These are phyloP conservation scores for Leccinum disarticulatum DNA, from an alignment of 768 basidiomycete genomes.

Conservation along the genomic window DNA sequence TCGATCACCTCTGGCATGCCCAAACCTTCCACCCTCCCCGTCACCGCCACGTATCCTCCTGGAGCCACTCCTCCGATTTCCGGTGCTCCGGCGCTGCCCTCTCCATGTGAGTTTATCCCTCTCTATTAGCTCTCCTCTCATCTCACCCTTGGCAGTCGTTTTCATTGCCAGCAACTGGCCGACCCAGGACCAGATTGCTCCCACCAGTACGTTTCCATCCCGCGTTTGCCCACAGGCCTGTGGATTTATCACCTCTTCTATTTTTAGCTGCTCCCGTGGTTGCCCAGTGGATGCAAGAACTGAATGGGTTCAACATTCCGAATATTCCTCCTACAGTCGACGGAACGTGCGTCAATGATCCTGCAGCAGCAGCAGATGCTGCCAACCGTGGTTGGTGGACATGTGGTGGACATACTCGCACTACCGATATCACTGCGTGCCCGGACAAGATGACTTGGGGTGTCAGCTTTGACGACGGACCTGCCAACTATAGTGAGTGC, in stretches of 20 bases:
- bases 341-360: conserved; percentile 66
- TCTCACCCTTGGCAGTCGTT: conserved; percentile 38
- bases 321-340: conserved; percentile 58
- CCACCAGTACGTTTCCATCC: conserved; percentile 46
- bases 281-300: conserved; percentile 71
- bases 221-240: background rate
- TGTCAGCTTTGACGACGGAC: conserved; percentile 87
- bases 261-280: conserved; percentile 46
- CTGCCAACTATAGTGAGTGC: conserved; percentile 72
- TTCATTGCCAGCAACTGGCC: conserved; percentile 59
- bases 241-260: background rate
- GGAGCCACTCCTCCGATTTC: conserved; percentile 63
- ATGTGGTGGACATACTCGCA: conserved; percentile 69
- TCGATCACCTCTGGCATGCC: conserved; percentile 66
- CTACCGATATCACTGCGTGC: conserved; percentile 63
- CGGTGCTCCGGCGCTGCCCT: conserved; percentile 67
- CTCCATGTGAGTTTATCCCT: conserved; percentile 46
- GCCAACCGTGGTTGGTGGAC: conserved; percentile 87
- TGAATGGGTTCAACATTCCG: conserved; percentile 71
- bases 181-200: conserved; percentile 55
- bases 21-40: conserved; percentile 44
- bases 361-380: conserved; percentile 53
- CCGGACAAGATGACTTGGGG: conserved; percentile 75
- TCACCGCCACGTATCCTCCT: conserved; percentile 52
- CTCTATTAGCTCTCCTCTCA: background rate